These are phyloP conservation scores for Heliocybe sulcata DNA, from an alignment of 1,284 basidiomycete species.

Conservation along the genomic window DNA sequence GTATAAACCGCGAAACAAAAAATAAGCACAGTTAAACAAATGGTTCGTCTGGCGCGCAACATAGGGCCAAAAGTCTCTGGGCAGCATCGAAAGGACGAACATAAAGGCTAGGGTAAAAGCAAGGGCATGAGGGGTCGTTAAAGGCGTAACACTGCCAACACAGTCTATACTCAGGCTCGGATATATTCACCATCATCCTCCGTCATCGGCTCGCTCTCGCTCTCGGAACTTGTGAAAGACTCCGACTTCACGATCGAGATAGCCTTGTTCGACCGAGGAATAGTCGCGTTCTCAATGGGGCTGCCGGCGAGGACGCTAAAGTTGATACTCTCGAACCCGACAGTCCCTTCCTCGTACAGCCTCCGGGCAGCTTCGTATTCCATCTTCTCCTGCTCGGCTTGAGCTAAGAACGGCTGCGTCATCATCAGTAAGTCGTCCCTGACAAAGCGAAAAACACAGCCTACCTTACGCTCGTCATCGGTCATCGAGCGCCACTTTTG, in stretches of 20 bases:
- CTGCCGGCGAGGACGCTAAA: slow-evolving; percentile 69
- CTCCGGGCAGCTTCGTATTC: slow-evolving; percentile 80
- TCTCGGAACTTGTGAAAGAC: slow-evolving; percentile 35
- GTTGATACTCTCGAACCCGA: slow-evolving; percentile 66
- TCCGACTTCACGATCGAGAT: slow-evolving; percentile 55
- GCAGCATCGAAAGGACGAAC: neutral
- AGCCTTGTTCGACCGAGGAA: slow-evolving; percentile 28
- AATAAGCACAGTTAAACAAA: neutral
- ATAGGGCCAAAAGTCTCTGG: neutral
- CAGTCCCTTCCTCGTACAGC: slow-evolving; percentile 76
- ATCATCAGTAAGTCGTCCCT: slow-evolving; percentile 3
- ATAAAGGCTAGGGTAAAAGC: neutral
- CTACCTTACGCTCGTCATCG: slow-evolving; percentile 85
- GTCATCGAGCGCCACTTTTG: slow-evolving; percentile 89
- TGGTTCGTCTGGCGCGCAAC: neutral
- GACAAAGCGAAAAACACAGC: slow-evolving; percentile 15
- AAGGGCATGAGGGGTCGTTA: slow-evolving; percentile 1
- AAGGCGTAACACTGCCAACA: slow-evolving; percentile 1
- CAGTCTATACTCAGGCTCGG: neutral
- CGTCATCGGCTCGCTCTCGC: slow-evolving; percentile 55
- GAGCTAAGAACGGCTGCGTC: slow-evolving; percentile 77
- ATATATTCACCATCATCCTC: slow-evolving; percentile 33
- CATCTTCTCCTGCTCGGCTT: slow-evolving; percentile 89
- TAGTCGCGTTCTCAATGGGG: slow-evolving; percentile 30
- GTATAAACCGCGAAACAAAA: neutral